These are phyloP conservation scores for Phialemoniopsis sp. DNA, from an alignment of 2,329 filamentous ascomycete genomes.

Conservation along the genomic window DNA sequence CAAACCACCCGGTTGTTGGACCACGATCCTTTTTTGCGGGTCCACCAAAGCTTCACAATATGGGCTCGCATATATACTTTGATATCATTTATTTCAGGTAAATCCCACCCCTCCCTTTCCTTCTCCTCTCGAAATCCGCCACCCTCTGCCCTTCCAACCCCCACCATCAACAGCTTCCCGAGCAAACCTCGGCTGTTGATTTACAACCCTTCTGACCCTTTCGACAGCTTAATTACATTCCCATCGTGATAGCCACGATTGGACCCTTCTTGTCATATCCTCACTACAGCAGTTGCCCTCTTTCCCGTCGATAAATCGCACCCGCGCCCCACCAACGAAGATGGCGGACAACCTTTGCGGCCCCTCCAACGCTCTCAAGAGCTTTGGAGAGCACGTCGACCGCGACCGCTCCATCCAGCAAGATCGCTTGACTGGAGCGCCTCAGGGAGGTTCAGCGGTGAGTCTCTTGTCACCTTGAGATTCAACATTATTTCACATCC, in stretches of 20 bases:
- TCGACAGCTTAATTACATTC: neutral
- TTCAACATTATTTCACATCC: too few relatives aligned
- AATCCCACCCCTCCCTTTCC: too few relatives aligned
- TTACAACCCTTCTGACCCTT: neutral
- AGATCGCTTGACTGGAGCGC: constrained; percentile 48
- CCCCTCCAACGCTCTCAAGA: constrained; percentile 71
- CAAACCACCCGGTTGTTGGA: too few relatives aligned
- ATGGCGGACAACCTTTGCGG: constrained; percentile 56
- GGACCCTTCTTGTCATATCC: too few relatives aligned
- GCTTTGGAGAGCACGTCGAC: constrained; percentile 65
- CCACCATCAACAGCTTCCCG: neutral
- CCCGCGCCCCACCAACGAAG: constrained; percentile 9
- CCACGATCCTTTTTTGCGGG: too few relatives aligned
- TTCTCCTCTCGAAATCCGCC: too few relatives aligned
- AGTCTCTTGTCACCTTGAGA: constrained; percentile 4
- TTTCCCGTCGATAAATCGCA: too few relatives aligned
- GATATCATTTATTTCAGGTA: too few relatives aligned
- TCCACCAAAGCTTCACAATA: too few relatives aligned
- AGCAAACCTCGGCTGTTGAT: constrained; percentile 1
- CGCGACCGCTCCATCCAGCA: constrained; percentile 69
- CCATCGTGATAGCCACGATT: constrained; percentile 1
- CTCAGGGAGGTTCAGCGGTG: constrained; percentile 14
- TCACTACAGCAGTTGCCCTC: too few relatives aligned
- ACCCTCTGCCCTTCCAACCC: too few relatives aligned
- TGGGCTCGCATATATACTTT: too few relatives aligned